phyloP scores from a whole-genome alignment of 2,329 filamentous ascomycete genomes.

The Microdochium paspali region DNA sequence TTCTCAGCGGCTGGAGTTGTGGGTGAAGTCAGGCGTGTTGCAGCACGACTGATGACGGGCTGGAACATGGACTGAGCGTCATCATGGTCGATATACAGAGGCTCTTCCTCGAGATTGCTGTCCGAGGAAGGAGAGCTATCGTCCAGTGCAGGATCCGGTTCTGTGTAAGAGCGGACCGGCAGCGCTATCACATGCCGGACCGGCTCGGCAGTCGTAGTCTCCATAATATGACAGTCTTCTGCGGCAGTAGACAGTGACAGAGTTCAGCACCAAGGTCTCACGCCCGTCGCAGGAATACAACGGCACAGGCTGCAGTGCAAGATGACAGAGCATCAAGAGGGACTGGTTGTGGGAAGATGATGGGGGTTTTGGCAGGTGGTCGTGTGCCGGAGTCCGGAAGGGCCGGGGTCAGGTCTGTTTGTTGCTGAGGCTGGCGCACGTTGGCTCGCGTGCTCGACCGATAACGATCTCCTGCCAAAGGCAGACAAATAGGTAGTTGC shows the following conservation, averaged over 20 bases:
- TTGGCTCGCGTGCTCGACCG: no score
- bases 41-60: constrained; percentile 46
- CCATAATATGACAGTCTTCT: background rate
- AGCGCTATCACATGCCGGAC: background rate
- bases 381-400: no score
- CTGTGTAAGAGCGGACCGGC: background rate
- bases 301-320: no score
- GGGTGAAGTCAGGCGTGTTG: constrained; percentile 43
- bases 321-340: no score
- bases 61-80: constrained; percentile 51
- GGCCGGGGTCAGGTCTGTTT: no score
- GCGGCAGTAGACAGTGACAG: no score
- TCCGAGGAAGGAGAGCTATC: constrained; percentile 15
- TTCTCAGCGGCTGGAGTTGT: constrained; percentile 49
- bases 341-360: no score
- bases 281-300: no score
- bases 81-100: constrained; percentile 36
- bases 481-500: background rate
- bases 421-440: no score
- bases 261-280: no score
- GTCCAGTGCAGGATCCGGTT: constrained; percentile 1
- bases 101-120: constrained; percentile 22
- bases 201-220: background rate
- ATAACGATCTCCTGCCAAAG: background rate
- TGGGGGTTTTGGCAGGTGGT: no score